These are phyloP conservation scores for Austroboletus niveus DNA, from an alignment of 1,284 basidiomycete species.

Conservation along the genomic window DNA sequence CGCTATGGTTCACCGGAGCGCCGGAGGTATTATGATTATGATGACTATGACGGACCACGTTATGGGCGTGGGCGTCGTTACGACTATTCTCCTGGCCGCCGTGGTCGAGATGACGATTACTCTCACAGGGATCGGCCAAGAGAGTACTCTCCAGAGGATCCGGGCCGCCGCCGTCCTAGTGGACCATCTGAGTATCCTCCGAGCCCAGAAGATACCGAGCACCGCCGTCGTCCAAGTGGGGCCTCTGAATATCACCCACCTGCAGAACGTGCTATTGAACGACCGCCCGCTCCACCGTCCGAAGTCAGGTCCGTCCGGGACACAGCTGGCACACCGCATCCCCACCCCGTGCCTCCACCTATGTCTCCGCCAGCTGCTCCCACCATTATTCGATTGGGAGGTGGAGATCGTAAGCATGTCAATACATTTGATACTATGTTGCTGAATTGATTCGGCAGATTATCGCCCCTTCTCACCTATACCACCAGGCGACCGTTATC, in stretches of 20 bases:
- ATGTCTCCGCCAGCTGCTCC: slow-evolving; percentile 20
- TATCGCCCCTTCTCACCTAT: slow-evolving; percentile 14
- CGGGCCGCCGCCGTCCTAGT: slow-evolving; percentile 8
- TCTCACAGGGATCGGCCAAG: too few species aligned
- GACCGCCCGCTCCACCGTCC: slow-evolving; percentile 7
- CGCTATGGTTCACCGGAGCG: slow-evolving; percentile 13
- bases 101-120: too few species aligned
- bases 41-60: slow-evolving; percentile 2
- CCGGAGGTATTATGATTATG: background rate
- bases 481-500: slow-evolving; percentile 11
- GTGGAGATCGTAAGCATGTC: slow-evolving; percentile 21
- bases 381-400: slow-evolving; percentile 30
- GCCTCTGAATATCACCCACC: slow-evolving; percentile 18
- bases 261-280: slow-evolving; percentile 17
- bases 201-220: slow-evolving; percentile 13
- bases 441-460: slow-evolving; percentile 16
- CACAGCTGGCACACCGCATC: slow-evolving; percentile 1
- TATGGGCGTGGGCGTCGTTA: background rate
- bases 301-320: slow-evolving; percentile 12
- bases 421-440: background rate
- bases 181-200: slow-evolving; percentile 14
- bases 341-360: background rate
- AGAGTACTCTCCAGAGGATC: slow-evolving; percentile 11
- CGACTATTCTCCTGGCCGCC: background rate
- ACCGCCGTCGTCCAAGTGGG: slow-evolving; percentile 14